Base-by-base conservation (phyloP, 1,139 yeast species). In the Groenewaldozyma auringiensis region DNA sequence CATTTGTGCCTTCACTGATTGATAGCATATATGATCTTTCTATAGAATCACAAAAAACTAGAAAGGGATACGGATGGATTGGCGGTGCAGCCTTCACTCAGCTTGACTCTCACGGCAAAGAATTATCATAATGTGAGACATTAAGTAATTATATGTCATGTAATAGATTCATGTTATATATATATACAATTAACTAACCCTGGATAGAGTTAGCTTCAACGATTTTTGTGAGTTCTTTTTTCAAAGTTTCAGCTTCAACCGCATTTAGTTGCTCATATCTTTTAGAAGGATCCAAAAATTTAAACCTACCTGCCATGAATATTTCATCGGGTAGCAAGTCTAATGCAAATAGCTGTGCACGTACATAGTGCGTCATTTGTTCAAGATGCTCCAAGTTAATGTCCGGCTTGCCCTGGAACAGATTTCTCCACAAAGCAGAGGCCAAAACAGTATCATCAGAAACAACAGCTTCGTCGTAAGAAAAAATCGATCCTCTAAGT, bases 401-500 rank as follows among this genome's bases (percentile, higher is more conserved):
- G 53, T 86, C 82, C 32, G 79, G 79, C 63, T 86, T 80, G 47
- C 94, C 96, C 57, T 85, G 85, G 67, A 88, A 92, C 50, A 92
- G 68, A 49, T 62, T 61, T 51, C 67, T 47, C 70, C 71, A 66
- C 38, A 89, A 66, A 0, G 96, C 96, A 38, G 84, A 78, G 1
- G 95, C 95, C 50, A 89, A 68, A 1, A 92, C 85, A 21, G 85
- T 78, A 63, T 89, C 97, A 54, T 83, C 84, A 29, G 87, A 77
- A 56, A 76, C 78, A 47, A 94, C 75, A 0, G 94, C 97, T 67
- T 92, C 97, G 65, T 94, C 99, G 59, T 89, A 89, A 1, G 95
- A 83, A 58, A 89, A 79, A 2, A 88, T 83, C 38, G 85, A 74
- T 37, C 99, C 99, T 62, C 94, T 77, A 59, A 92, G 70, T 67